phyloP scores from a whole-genome alignment of 139 green algal species.

The Penium margaritaceum region DNA sequence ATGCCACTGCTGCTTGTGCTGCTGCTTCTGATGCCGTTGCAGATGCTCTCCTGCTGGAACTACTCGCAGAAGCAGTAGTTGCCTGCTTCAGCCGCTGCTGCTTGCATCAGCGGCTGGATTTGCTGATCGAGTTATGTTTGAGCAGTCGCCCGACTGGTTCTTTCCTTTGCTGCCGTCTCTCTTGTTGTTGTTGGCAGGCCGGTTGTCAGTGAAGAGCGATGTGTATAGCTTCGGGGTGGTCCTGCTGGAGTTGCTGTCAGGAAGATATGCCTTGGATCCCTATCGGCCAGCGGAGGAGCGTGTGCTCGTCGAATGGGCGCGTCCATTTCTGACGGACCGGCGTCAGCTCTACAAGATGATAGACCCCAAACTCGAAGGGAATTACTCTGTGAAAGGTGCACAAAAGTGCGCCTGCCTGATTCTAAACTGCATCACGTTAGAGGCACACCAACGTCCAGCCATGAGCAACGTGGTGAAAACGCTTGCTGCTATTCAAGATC shows the following conservation, averaged over 20 bases:
- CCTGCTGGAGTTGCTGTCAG: slow-evolving; percentile 57
- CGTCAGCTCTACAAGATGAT: slow-evolving; percentile 27
- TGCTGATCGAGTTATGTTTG: too few species aligned
- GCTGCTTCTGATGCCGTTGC: too few species aligned
- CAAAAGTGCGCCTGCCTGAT: neutral
- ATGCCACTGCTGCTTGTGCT: too few species aligned
- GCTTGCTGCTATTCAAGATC: too few species aligned
- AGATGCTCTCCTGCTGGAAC: too few species aligned
- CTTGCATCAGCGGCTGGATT: too few species aligned
- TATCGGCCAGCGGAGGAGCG: neutral
- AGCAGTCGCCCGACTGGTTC: too few species aligned
- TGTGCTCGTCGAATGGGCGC: slow-evolving; percentile 17
- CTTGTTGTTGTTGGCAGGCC: too few species aligned
- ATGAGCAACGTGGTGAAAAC: slow-evolving; percentile 23
- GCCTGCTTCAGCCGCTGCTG: too few species aligned
- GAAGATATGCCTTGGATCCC: slow-evolving; percentile 12
- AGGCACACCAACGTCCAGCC: neutral
- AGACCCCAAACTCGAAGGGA: slow-evolving; percentile 20
- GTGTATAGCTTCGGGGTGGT: slow-evolving; percentile 57
- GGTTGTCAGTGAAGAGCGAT: slow-evolving; percentile 52
- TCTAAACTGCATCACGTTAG: neutral
- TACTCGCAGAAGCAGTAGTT: too few species aligned
- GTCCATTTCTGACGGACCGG: slow-evolving; percentile 12
- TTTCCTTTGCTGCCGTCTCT: too few species aligned
- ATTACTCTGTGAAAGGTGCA: slow-evolving; percentile 19